phyloP scores from a whole-genome alignment of 2,329 filamentous ascomycete genomes.

The Alternaria sp. region DNA sequence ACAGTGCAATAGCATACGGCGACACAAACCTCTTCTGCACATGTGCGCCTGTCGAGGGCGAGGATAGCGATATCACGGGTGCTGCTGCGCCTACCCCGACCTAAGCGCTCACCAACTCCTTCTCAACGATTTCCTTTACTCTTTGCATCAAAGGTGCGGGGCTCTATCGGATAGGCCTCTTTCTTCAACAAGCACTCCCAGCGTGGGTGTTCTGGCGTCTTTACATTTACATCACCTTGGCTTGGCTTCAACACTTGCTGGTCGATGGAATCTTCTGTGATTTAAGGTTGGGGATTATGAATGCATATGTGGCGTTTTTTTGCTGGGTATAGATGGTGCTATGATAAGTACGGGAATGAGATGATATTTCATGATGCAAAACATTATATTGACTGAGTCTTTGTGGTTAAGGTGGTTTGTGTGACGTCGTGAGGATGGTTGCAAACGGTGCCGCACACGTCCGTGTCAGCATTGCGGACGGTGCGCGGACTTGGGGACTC shows the following conservation, averaged over 20 bases:
- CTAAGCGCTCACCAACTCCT: no score
- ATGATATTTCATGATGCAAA: neutral
- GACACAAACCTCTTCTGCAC: slow-evolving; percentile 95
- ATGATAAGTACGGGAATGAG: neutral
- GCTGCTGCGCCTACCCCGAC: slow-evolving; percentile 42
- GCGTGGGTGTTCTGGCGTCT: neutral
- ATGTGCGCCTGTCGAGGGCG: slow-evolving; percentile 77
- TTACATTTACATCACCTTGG: neutral
- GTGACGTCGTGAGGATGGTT: no score
- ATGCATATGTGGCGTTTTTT: neutral
- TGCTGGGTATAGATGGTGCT: neutral
- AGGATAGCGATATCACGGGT: slow-evolving; percentile 40
- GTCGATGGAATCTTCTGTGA: no score
- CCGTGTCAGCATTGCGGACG: neutral
- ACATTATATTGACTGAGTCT: no score
- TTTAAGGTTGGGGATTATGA: no score
- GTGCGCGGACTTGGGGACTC: neutral
- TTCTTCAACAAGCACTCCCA: neutral
- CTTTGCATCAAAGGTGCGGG: neutral
- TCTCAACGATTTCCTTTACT: no score
- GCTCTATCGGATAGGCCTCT: neutral
- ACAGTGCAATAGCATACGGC: slow-evolving; percentile 70
- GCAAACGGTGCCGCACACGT: accelerated
- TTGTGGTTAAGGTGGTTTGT: no score
- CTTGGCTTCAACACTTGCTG: slow-evolving; percentile 1